Base-by-base conservation (phyloP, 345 rosid genomes). In the Dipteronia sinensis region DNA sequence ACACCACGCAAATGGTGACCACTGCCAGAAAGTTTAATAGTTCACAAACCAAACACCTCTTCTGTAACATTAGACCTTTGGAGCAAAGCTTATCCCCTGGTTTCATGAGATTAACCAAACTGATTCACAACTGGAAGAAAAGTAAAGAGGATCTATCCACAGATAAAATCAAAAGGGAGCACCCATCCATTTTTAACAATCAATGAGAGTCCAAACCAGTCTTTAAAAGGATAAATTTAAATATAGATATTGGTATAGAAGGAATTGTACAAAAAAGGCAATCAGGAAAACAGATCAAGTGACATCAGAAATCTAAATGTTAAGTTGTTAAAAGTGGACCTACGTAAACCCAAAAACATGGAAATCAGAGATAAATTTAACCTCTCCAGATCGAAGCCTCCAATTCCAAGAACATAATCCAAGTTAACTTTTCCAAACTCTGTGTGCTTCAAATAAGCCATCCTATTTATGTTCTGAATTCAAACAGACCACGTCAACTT, bases 331-430 rank as follows among this genome's bases (percentile, higher is more conserved):
- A 38, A 9, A 38, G 56, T 16, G 0, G 17, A 7, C 10, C 47
- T 70, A 46, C 10, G 23, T 72, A 71, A 79, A 77, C 67, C 51
- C 47, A 75, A 55, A 25, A 72, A 77, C 46, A 44, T 72, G 75
- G 63, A 20, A 70, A 22, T 74, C 65, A 53, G 77, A 55, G 49
- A 70, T 71, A 78, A 61, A 83, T 49, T 68, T 73, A 76, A 95
- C 98, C 99, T 91, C 84, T 92, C 99, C 77, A 95, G 83, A 87
- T 95, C 98, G 87, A 93, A 95, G 83, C 99, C 99, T 72, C 99
- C 96, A 85, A 95, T 90, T 64, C 99, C 97, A 86, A 95, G 97
- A 85, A 93, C 98, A 86, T 92, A 93, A 75, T 92, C 98, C 89
- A 93, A 85, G 90, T 95, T 93, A 83, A 93, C 97, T 70, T 93